These are phyloP conservation scores for Meira nashicola DNA, from an alignment of 1,284 basidiomycete species.

Conservation along the genomic window DNA sequence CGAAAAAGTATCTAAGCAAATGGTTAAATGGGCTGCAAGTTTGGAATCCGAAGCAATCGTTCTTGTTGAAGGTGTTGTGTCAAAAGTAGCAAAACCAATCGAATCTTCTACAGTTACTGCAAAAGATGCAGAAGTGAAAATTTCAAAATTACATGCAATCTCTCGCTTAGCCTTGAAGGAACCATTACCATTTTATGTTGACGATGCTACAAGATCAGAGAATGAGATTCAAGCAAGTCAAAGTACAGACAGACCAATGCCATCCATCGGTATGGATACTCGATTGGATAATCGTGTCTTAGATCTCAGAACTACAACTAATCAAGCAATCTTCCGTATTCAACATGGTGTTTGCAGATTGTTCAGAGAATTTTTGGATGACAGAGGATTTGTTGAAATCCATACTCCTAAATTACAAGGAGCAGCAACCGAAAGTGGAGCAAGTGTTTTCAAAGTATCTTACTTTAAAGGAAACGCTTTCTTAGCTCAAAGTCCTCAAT, in stretches of 20 bases:
- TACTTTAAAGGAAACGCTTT: conserved; percentile 97
- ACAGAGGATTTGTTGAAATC: conserved; percentile 81
- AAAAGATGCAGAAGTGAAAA: conserved; percentile 80
- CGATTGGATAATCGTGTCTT: conserved; percentile 91
- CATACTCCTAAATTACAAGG: conserved; percentile 97
- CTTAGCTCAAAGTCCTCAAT: conserved; percentile 92
- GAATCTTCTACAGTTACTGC: conserved; percentile 86
- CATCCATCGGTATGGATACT: conserved; percentile 62
- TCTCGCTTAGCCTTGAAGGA: conserved; percentile 63
- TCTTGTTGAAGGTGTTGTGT: conserved; percentile 67
- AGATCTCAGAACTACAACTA: conserved; percentile 88
- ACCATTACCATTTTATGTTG: conserved; percentile 79
- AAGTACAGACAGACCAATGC: conserved; percentile 47
- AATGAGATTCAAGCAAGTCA: conserved; percentile 62
- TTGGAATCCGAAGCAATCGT: conserved; percentile 86
- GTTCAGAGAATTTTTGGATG: conserved; percentile 80
- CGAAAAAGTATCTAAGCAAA: conserved; percentile 87
- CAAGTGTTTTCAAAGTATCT: conserved; percentile 92
- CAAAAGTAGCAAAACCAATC: conserved; percentile 69
- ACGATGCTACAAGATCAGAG: conserved; percentile 84
- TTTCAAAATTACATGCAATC: conserved; percentile 79
- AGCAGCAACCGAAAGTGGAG: conserved; percentile 92
- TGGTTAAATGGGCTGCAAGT: conserved; percentile 85
- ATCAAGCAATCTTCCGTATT: conserved; percentile 91
- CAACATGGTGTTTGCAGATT: conserved; percentile 81